Percentiles rank a stretch among this genome's conserved stretches.
phyloP scores from a whole-genome alignment of 2,329 filamentous ascomycete species.

The Nannizziopsis barbatae region DNA sequence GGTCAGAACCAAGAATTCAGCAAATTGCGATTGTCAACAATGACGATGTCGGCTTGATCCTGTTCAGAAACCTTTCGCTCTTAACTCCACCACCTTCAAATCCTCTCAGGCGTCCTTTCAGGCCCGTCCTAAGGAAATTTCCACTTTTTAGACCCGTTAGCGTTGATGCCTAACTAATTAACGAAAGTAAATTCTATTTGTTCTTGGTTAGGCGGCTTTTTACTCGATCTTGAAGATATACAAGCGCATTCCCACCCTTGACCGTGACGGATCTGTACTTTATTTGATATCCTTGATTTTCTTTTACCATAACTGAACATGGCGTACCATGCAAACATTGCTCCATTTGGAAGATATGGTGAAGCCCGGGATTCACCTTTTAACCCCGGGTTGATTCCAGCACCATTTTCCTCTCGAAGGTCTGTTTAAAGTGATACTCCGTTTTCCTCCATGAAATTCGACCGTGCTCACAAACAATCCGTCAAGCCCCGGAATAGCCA shows the following conservation, averaged over 20 bases:
- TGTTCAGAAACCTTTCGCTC: conserved; percentile 3
- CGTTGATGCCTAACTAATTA: conserved; percentile 4
- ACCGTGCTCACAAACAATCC: conserved; percentile 9
- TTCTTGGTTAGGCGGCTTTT: conserved; percentile 4
- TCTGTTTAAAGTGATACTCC: conserved; percentile 10
- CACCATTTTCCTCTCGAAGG: conserved; percentile 16
- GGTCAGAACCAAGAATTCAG: not conserved
- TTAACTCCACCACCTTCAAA: not conserved
- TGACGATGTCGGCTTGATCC: conserved; percentile 1
- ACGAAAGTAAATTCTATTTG: not conserved
- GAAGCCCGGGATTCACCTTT: conserved; percentile 11
- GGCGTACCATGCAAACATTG: conserved; percentile 14
- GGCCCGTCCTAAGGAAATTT: not conserved
- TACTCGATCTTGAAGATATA: conserved; percentile 1
- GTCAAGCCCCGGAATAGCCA: conserved; percentile 11
- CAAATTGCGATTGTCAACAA: not conserved
- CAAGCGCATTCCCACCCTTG: conserved; percentile 6
- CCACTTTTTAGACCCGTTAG: not conserved
- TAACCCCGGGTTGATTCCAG: conserved; percentile 11
- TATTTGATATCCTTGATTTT: conserved; percentile 4
- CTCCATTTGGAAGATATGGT: conserved; percentile 12
- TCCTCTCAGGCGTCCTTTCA: not conserved
- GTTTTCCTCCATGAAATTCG: not conserved
- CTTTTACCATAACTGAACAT: conserved; percentile 10
- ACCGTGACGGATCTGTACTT: not conserved